Base-by-base conservation (phyloP, 345 rosid species). In the Trapa incisa region DNA sequence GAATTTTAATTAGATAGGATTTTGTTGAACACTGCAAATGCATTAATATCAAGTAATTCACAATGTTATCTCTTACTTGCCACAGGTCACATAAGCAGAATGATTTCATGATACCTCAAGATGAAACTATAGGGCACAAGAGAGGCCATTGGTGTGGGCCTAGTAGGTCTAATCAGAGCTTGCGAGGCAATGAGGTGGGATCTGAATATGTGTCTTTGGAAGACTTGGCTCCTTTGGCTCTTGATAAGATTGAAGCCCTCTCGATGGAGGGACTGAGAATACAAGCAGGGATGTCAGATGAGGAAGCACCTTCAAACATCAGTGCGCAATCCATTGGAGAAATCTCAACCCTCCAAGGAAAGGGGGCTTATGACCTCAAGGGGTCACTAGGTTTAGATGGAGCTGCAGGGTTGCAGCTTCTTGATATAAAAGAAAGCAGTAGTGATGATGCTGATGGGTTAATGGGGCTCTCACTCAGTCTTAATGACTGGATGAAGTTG, bases 201-300 rank as follows among this genome's bases (percentile, higher is more conserved):
- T 74, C 87, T 5, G 97, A 92, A 63, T 92, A 83, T 76, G 97
- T 85, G 70, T 87, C 96, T 73, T 84, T 93, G 37, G 98, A 93
- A 79, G 92, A 93, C 75, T 90, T 93, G 66, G 98, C 98, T 72
- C 98, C 97, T 65, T 77, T 93, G 80, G 98, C 98, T 65, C 84
- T 93, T 92, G 90, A 89, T 78, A 92, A 93, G 84, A 88, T 93
- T 66, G 98, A 93, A 84, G 96, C 96, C 53, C 96, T 93, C 74
- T 85, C 97, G 41, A 78, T 93, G 72, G 98, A 93, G 78, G 98
- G 98, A 60, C 78, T 93, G 79, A 88, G 90, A 80, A 87, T 88
- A 77, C 97, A 89, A 73, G 86, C 97, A 57, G 97, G 93, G 75
- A 82, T 91, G 96, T 80, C 88, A 17, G 86, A 80, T 43, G 85